Evolutionary conservation across 2,329 filamentous ascomycete species (phyloP), one percentile per base, ranked within the genome.

Genomic region (Aspergillus fijiensis): DNA sequence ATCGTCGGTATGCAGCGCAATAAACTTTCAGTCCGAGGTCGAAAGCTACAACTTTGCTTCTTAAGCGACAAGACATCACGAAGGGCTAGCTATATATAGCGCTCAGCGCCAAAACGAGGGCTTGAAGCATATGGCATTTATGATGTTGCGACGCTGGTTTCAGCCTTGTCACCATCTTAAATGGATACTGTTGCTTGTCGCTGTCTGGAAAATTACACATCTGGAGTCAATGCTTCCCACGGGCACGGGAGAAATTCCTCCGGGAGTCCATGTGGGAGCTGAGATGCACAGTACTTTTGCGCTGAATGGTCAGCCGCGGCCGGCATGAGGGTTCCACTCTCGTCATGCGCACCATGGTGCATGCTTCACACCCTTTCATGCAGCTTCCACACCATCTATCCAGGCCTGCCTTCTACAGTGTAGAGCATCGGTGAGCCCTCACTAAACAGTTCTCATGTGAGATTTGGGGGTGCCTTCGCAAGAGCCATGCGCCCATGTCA

Each of bases 281-380:
- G 9, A 50, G 19, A n/a, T 50, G 56, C 29, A 50, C n/a, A 10
- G n/a, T 56, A 10, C 50, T 35, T 42, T 42, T 42, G 39, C 33
- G 16, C 39, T 12, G 14, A 29, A 21, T 49, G 62, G 64, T 66
- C 64, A 66, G 55, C 60, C 60, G 64, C 51, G 31, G 51, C 55
- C 55, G 64, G 64, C 64, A 64, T 55, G 50, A 52, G 57, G 49
- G 27, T 52, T 27, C 39, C 45, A 27, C 48, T 19, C 23, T 51
- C 63, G 60, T 66, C 64, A 66, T 62, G 60, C 64, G 64, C 62
- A 35, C 62, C 42, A 56, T 16, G 42, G 7, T 60, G 60, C 62
- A 58, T 61, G 42, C 35, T 50, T 58, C 59, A 57, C 58, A 50
- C 48, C 59, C 33, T 58, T 57, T 29, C 49, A 39, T 11, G 16